Base-by-base conservation (phyloP, 2,329 filamentous ascomycete species). In the Sphaerulina populicola region DNA sequence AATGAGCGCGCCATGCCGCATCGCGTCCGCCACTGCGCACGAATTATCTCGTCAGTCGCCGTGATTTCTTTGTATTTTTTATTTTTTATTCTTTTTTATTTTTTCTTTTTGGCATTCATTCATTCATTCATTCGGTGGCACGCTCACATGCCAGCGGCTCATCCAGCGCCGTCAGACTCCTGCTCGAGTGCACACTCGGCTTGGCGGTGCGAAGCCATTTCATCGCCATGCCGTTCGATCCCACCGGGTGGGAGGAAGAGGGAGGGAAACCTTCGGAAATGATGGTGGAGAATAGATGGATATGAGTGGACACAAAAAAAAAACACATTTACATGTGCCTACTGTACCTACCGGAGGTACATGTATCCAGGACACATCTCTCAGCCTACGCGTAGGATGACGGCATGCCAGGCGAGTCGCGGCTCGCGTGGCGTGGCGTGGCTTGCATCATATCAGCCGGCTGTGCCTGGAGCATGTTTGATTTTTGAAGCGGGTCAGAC, bases 61-160 rank as follows among this genome's bases (percentile, higher is more conserved):
- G 12, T 29, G n/a, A n/a, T n/a, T n/a, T n/a, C n/a, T n/a, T n/a
- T n/a, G n/a, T n/a, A n/a, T n/a, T n/a, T n/a, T n/a, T n/a, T n/a
- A n/a, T n/a, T n/a, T n/a, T n/a, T n/a, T n/a, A n/a, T n/a, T n/a
- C n/a, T n/a, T n/a, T n/a, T n/a, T n/a, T n/a, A n/a, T n/a, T n/a
- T n/a, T n/a, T n/a, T n/a, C n/a, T n/a, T n/a, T n/a, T n/a, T n/a
- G n/a, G n/a, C n/a, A n/a, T n/a, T n/a, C n/a, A n/a, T n/a, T n/a
- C n/a, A 18, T 18, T 18, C 18, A 18, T 18, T 18, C 2, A 18
- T 18, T 18, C 4, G 18, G 18, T 18, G 18, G 2, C 33, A 15
- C 27, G 11, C 72, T 83, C 77, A 57, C 82, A 59, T 79, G 75
- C 57, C 76, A 77, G 74, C 44, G 78, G 70, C 67, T 83, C 80